A percentile compares a stretch with the other conserved stretches of the same genome.
phyloP scores from a whole-genome alignment of 2,329 filamentous ascomycete species.

The Colletotrichum sp. region DNA sequence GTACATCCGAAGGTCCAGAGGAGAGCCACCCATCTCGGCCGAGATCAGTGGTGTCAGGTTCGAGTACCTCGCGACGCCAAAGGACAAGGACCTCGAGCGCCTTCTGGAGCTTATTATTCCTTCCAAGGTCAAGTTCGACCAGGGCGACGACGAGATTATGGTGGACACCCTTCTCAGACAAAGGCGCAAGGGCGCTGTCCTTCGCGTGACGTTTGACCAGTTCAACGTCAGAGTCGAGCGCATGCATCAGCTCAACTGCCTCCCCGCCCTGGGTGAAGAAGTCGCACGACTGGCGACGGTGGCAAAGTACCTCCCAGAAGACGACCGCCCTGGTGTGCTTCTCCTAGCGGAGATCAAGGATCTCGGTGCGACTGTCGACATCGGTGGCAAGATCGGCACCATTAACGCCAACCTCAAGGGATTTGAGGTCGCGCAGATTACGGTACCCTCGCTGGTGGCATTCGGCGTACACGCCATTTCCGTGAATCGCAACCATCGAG shows the following conservation, averaged over 20 bases:
- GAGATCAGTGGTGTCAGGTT: constrained; percentile 71
- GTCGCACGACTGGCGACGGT: constrained; percentile 84
- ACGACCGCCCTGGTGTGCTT: constrained; percentile 88
- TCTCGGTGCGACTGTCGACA: constrained; percentile 63
- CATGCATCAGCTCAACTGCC: constrained; percentile 67
- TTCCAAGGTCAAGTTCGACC: constrained; percentile 85
- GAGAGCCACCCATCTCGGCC: constrained; percentile 65
- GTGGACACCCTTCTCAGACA: constrained; percentile 90
- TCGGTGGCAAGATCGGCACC: constrained; percentile 73
- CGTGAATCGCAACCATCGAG: constrained; percentile 67
- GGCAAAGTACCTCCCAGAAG: constrained; percentile 93
- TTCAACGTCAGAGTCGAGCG: constrained; percentile 68
- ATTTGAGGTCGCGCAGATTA: constrained; percentile 80
- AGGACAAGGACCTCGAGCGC: constrained; percentile 80
- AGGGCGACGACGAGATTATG: constrained; percentile 91
- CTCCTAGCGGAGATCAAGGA: constrained; percentile 73
- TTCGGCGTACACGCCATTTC: constrained; percentile 71
- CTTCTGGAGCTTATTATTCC: constrained; percentile 88
- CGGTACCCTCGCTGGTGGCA: constrained; percentile 81
- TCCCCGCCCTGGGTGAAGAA: constrained; percentile 79
- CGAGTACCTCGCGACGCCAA: constrained; percentile 75
- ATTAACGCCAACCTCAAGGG: constrained; percentile 64
- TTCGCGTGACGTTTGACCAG: constrained; percentile 72
- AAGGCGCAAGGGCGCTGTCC: constrained; percentile 82
- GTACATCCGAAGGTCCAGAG: constrained; percentile 55